These are phyloP conservation scores for Tolypocladium inflatum DNA, from an alignment of 2,329 filamentous ascomycete species.

Conservation along the genomic window DNA sequence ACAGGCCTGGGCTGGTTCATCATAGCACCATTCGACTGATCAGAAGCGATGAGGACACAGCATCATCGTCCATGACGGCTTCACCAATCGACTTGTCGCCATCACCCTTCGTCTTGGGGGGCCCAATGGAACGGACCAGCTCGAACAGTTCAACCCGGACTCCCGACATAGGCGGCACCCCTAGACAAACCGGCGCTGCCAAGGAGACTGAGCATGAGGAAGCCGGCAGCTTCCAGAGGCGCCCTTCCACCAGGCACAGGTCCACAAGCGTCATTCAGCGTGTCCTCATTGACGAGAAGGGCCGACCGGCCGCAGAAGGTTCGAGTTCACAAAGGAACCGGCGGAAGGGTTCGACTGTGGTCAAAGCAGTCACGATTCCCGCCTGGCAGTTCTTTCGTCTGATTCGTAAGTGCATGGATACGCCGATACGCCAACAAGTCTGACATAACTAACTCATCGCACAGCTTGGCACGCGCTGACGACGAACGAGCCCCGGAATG, in stretches of 20 bases:
- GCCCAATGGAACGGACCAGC: not conserved
- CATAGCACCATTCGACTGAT: constrained; percentile 24
- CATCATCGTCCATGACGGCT: constrained; percentile 21
- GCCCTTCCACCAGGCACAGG: constrained; percentile 28
- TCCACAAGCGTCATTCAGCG: constrained; percentile 55
- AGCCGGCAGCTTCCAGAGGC: constrained; percentile 1
- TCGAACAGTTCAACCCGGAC: not conserved
- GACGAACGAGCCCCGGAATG: constrained; percentile 44
- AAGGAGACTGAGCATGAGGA: not conserved
- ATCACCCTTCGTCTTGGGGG: constrained; percentile 3
- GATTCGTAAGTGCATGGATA: constrained; percentile 56
- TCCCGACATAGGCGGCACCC: not conserved
- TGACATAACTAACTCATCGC: not conserved
- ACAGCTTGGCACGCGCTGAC: constrained; percentile 73
- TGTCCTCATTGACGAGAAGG: constrained; percentile 43
- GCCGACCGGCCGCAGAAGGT: constrained; percentile 29
- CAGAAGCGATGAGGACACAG: constrained; percentile 20
- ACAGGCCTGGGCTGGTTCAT: constrained; percentile 14
- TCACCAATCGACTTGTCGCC: constrained; percentile 21
- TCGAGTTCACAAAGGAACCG: constrained; percentile 32
- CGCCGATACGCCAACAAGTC: not conserved
- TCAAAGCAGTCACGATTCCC: constrained; percentile 85
- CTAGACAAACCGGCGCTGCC: not conserved
- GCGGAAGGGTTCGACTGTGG: constrained; percentile 38
- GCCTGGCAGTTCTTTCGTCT: constrained; percentile 97